A percentile compares a stretch with the other conserved stretches of the same genome.
phyloP scores from a whole-genome alignment of 2,329 filamentous ascomycete species.

The Aspergillus pseudotamarii region DNA sequence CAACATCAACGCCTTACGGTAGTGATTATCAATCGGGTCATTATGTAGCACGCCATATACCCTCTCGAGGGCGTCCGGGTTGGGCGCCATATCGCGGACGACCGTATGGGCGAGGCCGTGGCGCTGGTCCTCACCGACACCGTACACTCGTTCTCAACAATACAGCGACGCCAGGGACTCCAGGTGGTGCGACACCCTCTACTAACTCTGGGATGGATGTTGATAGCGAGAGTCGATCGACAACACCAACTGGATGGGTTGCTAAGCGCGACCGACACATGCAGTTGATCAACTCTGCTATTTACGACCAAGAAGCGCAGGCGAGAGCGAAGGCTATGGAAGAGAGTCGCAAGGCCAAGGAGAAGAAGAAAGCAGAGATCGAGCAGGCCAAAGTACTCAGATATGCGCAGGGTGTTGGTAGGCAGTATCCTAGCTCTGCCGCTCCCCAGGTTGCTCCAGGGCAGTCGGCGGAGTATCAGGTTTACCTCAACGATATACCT shows the following conservation, averaged over 20 bases:
- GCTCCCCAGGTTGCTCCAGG: slow-evolving; percentile 28
- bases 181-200: slow-evolving; percentile 26
- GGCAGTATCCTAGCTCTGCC: slow-evolving; percentile 20
- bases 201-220: slow-evolving; percentile 31
- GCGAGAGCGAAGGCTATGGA: slow-evolving; percentile 72
- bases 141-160: slow-evolving; percentile 69
- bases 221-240: slow-evolving; percentile 30
- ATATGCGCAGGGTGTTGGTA: slow-evolving; percentile 39
- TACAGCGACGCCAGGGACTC: slow-evolving; percentile 27
- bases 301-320: slow-evolving; percentile 75
- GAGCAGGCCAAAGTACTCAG: slow-evolving; percentile 45
- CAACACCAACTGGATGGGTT: slow-evolving; percentile 60
- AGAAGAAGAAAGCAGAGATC: slow-evolving; percentile 62
- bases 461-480: slow-evolving; percentile 57
- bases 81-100: slow-evolving; percentile 50
- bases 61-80: slow-evolving; percentile 36
- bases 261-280: slow-evolving; percentile 74
- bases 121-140: slow-evolving; percentile 52
- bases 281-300: slow-evolving; percentile 78
- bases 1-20: slow-evolving; percentile 23
- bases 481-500: slow-evolving; percentile 70
- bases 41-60: slow-evolving; percentile 32
- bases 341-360: slow-evolving; percentile 57
- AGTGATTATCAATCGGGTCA: slow-evolving; percentile 25
- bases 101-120: slow-evolving; percentile 39